Base-by-base conservation (phyloP, 306 rosid species). In the Castanea sativa region DNA sequence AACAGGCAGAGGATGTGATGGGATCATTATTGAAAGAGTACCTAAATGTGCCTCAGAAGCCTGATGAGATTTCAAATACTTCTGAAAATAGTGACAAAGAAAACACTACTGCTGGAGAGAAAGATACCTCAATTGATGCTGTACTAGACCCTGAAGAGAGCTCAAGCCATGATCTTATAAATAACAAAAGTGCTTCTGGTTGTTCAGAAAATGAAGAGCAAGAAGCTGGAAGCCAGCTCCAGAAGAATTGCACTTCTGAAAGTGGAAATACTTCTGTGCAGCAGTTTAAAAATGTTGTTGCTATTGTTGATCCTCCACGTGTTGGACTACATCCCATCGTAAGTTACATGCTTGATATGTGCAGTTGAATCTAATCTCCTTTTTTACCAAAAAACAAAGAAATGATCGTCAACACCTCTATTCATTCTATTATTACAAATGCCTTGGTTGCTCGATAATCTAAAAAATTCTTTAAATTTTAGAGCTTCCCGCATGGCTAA, bases 261-360 rank as follows among this genome's bases (percentile, higher is more conserved):
- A 90, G 73, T 58, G 86, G 69, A 64, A 87, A 74, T 69, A 64
- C 87, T 83, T 79, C 79, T 3, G 20, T 29, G 58, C 73, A 82
- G 79, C 86, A 82, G 63, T 93, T 95, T 85, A 83, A 86, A 81
- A 89, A 95, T 82, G 90, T 95, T 73, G 97, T 95, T 77, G 99
- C 97, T 67, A 95, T 95, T 57, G 98, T 95, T 55, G 99, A 95
- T 82, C 99, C 99, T 78, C 99, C 99, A 18, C 94, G 98, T 23
- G 91, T 88, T 20, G 98, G 99, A 57, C 97, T 95, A 68, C 99
- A 95, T 82, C 98, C 99, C 51, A 89, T 92, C 45, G 99, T 95
- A 85, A 93, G 99, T 85, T 69, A 61, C 77, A 58, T 81, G 55
- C 74, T 23, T 29, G 15, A 6, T 20, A 30, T 29, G 5, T 49